Conservation (phyloP, 2,329 filamentous ascomycete genomes). For the Epichloe hybrida region DNA sequence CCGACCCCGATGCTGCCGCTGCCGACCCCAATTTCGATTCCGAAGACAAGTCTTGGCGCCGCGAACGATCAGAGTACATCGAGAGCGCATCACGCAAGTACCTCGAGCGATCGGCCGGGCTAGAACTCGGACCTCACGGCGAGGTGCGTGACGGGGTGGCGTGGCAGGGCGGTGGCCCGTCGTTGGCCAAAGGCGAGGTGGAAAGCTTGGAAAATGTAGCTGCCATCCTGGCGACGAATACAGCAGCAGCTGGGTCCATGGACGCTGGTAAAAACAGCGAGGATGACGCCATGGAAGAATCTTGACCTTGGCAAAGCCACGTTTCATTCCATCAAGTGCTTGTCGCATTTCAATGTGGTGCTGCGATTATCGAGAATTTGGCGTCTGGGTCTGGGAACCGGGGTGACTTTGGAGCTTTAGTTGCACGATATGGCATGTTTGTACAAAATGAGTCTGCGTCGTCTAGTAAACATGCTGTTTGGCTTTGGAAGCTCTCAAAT, state of each 20-base stretch:
- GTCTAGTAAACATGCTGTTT: too few relatives aligned
- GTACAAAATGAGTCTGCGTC: too few relatives aligned
- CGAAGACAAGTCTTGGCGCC: conserved; percentile 39
- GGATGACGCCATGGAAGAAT: conserved; percentile 17
- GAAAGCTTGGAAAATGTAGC: conserved; percentile 41
- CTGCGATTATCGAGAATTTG: background rate
- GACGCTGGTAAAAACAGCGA: background rate
- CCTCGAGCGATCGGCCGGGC: conserved; percentile 54
- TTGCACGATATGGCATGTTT: too few relatives aligned
- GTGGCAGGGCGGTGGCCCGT: conserved; percentile 43
- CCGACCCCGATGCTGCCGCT: conserved; percentile 12
- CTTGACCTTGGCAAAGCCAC: conserved; percentile 5
- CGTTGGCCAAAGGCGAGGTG: conserved; percentile 37
- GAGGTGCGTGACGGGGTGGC: conserved; percentile 53
- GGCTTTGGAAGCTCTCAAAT: too few relatives aligned
- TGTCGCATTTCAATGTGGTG: too few relatives aligned
- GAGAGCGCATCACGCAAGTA: conserved; percentile 67
- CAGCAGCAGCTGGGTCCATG: background rate
- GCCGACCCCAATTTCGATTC: conserved; percentile 20
- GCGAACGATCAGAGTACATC: conserved; percentile 68
- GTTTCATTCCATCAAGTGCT: too few relatives aligned
- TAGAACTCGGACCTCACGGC: conserved; percentile 49
- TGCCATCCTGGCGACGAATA: conserved; percentile 25
- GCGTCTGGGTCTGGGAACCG: background rate
- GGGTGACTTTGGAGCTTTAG: too few relatives aligned